A percentile compares a stretch with the other conserved stretches of the same genome.
Conservation (phyloP, 2,329 filamentous ascomycete genomes). For the Aspergillus sp. region DNA sequence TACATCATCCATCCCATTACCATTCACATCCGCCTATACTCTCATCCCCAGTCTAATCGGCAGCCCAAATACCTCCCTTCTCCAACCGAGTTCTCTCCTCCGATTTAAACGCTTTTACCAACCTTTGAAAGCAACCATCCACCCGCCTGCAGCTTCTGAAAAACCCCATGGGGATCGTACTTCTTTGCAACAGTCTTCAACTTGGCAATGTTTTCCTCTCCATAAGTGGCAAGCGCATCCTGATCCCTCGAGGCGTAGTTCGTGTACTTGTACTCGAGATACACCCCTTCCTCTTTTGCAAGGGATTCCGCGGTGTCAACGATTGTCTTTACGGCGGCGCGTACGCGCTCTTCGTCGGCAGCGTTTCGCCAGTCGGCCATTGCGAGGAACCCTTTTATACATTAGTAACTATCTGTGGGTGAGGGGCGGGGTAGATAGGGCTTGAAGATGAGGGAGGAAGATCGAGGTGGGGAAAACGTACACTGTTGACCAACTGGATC, state of each 20-base stretch:
- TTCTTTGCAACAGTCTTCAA: slow-evolving; percentile 6
- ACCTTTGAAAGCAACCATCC: slow-evolving; percentile 16
- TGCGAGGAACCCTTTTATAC: slow-evolving; percentile 16
- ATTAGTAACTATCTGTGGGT: too few species aligned
- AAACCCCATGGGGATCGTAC: slow-evolving; percentile 17
- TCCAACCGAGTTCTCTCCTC: too few species aligned
- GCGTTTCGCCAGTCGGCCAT: slow-evolving; percentile 20
- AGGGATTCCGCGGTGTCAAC: slow-evolving; percentile 18
- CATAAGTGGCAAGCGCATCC: slow-evolving; percentile 16
- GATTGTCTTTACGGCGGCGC: slow-evolving; percentile 17
- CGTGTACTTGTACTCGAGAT: slow-evolving; percentile 18
- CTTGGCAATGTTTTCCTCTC: slow-evolving; percentile 9
- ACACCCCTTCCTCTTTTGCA: slow-evolving; percentile 13
- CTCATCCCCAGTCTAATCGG: too few species aligned
- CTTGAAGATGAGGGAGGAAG: neutral
- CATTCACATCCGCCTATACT: too few species aligned
- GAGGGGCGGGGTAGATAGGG: neutral
- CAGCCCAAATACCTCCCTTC: too few species aligned
- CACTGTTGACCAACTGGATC: slow-evolving; percentile 13
- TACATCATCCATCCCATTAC: too few species aligned
- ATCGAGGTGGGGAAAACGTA: neutral
- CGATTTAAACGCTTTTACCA: neutral
- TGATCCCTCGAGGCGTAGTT: slow-evolving; percentile 21
- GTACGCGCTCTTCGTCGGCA: slow-evolving; percentile 16
- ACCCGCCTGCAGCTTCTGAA: slow-evolving; percentile 18